These are phyloP conservation scores for Megacollybia platyphylla DNA, from an alignment of 1,284 basidiomycete species.

Conservation along the genomic window DNA sequence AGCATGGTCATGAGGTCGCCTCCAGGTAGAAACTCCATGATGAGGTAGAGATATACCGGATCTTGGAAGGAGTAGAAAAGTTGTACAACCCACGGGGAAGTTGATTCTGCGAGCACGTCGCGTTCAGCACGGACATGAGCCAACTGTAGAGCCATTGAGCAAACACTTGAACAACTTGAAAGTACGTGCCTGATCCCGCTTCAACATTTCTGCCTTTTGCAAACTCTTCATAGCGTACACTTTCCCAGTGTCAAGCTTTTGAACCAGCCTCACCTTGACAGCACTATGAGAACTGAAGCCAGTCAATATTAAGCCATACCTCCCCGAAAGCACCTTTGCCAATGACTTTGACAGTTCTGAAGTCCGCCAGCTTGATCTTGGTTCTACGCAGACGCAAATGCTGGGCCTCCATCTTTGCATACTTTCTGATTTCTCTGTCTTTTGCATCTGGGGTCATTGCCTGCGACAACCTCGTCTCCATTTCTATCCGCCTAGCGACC, in stretches of 20 bases:
- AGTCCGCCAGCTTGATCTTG: conserved; percentile 87
- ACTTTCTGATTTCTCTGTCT: conserved; percentile 81
- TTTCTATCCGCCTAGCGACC: conserved; percentile 68
- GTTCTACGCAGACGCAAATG: conserved; percentile 87
- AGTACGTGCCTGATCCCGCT: conserved; percentile 79
- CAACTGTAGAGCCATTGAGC: conserved; percentile 37
- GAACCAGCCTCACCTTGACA: conserved; percentile 78
- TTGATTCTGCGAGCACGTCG: conserved; percentile 94
- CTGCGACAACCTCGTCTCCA: conserved; percentile 83
- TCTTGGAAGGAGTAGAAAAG: conserved; percentile 99
- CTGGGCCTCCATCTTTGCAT: conserved; percentile 85
- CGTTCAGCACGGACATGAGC: conserved; percentile 98
- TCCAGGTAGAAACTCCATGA: conserved; percentile 98
- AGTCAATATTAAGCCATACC: conserved; percentile 24
- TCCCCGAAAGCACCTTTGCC: conserved; percentile 99
- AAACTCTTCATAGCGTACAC: conserved; percentile 99
- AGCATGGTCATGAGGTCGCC: conserved; percentile 99
- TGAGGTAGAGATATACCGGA: conserved; percentile 88
- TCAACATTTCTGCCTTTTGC: conserved; percentile 98
- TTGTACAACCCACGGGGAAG: conserved; percentile 96
- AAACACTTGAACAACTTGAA: background rate
- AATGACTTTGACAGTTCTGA: conserved; percentile 96
- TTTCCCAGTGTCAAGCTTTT: conserved; percentile 95
- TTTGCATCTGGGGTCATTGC: conserved; percentile 72
- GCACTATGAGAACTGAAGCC: conserved; percentile 1